Evolutionary conservation across 768 basidiomycete species (phyloP).

Genomic region (Clathrus columnatus): DNA sequence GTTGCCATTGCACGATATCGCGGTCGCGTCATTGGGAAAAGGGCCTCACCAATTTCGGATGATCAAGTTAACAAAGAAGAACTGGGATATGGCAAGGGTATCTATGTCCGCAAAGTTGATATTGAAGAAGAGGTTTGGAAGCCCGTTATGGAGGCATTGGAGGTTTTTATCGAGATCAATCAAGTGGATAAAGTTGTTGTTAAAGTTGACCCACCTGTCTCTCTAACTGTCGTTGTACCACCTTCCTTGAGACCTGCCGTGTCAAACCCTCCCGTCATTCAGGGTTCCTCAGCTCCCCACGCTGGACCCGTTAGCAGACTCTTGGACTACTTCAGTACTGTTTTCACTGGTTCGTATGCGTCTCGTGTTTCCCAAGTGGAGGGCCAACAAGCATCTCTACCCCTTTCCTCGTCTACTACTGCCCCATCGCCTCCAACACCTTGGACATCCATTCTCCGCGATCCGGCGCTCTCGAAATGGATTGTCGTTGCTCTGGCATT

Average conservation of each 20-base stretch:
- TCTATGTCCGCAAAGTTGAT: slow-evolving; percentile 51
- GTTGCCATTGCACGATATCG: slow-evolving; percentile 42
- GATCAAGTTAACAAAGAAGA: not conserved
- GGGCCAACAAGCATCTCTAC: too few relatives aligned
- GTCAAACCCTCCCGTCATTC: slow-evolving; percentile 6
- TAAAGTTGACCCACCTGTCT: slow-evolving; percentile 53
- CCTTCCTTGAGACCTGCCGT: not conserved
- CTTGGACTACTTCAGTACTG: not conserved
- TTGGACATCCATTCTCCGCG: slow-evolving; percentile 88
- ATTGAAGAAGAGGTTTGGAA: slow-evolving; percentile 43
- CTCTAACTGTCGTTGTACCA: slow-evolving; percentile 39
- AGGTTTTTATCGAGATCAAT: slow-evolving; percentile 26
- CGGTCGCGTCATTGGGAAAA: slow-evolving; percentile 16
- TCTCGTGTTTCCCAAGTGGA: slow-evolving; percentile 21
- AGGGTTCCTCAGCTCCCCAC: slow-evolving; percentile 5
- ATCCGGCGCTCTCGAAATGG: slow-evolving; percentile 91
- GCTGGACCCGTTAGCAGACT: not conserved
- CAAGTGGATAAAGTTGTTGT: slow-evolving; percentile 40
- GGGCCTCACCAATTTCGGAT: not conserved
- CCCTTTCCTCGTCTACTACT: slow-evolving; percentile 19
- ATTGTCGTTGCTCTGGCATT: slow-evolving; percentile 83
- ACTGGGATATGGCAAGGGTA: slow-evolving; percentile 11
- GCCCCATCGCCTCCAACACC: slow-evolving; percentile 49
- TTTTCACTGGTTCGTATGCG: not conserved
- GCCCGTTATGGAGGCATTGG: slow-evolving; percentile 35